Evolutionary conservation across 2,329 filamentous ascomycete genomes (phyloP).

Genomic region (Xylariomycetidae sp.): DNA sequence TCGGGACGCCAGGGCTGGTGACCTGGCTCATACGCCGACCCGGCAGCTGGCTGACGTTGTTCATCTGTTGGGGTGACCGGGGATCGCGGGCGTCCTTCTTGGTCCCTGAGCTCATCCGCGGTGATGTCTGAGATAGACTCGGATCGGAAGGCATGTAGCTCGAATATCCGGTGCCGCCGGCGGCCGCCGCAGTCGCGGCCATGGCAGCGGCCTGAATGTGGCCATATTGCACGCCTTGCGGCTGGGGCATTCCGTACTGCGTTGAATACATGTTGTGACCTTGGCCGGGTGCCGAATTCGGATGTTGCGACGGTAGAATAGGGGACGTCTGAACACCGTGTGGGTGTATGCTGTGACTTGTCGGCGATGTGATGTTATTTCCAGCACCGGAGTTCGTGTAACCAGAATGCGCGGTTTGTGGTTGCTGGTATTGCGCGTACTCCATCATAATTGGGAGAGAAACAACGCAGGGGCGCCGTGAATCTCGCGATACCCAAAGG

Average conservation of each 20-base stretch:
- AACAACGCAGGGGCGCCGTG: constrained; percentile 21
- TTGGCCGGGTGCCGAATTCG: constrained; percentile 59
- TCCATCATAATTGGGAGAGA: constrained; percentile 57
- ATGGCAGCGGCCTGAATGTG: constrained; percentile 87
- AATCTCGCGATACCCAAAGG: constrained; percentile 25
- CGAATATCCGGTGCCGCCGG: constrained; percentile 64
- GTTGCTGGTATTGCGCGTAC: constrained; percentile 69
- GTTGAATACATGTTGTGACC: constrained; percentile 76
- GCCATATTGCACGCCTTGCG: constrained; percentile 76
- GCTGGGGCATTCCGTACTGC: constrained; percentile 68
- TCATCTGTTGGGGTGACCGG: constrained; percentile 71
- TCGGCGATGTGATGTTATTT: constrained; percentile 67
- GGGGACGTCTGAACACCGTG: constrained; percentile 71
- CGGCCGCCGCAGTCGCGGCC: constrained; percentile 86
- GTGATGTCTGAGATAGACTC: constrained; percentile 66
- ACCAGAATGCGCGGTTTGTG: constrained; percentile 61
- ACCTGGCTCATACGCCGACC: constrained; percentile 72
- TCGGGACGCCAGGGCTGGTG: constrained; percentile 69
- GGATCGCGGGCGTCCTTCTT: constrained; percentile 70
- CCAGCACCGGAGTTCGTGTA: constrained; percentile 55
- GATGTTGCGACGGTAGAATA: constrained; percentile 74
- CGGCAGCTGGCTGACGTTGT: constrained; percentile 54
- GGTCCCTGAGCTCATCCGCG: constrained; percentile 63
- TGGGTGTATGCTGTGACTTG: constrained; percentile 63
- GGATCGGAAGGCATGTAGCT: constrained; percentile 70